phyloP scores from a whole-genome alignment of 345 rosid species.

The Citrus reticulata region DNA sequence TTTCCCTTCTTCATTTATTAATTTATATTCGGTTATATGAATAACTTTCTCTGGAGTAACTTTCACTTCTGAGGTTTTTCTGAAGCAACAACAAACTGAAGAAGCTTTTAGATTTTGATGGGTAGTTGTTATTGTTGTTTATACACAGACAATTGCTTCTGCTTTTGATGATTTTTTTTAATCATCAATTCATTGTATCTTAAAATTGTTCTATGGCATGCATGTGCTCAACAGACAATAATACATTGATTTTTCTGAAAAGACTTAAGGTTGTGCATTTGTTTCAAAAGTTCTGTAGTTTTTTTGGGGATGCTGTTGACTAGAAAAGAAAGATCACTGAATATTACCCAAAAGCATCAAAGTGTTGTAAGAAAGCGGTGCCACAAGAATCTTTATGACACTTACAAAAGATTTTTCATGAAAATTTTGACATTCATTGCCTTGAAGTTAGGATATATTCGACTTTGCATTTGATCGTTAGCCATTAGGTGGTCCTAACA shows the following conservation, averaged over 20 bases:
- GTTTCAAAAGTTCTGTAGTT: background rate
- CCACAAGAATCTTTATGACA: background rate
- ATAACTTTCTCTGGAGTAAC: no score
- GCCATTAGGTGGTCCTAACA: background rate
- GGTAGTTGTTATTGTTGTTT: no score
- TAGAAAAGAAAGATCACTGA: background rate
- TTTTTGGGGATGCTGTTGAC: background rate
- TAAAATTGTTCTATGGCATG: background rate
- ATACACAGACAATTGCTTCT: no score
- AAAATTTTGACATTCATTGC: constrained; percentile 7
- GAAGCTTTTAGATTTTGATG: no score
- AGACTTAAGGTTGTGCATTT: background rate
- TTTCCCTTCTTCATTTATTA: no score
- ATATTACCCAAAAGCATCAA: background rate
- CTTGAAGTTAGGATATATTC: constrained; percentile 7
- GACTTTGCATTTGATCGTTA: background rate
- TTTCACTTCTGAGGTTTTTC: no score
- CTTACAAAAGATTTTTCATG: background rate
- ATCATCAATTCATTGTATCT: background rate
- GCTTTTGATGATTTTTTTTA: no score
- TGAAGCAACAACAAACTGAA: no score
- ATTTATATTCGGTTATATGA: no score
- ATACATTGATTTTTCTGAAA: background rate
- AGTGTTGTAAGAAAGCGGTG: background rate
- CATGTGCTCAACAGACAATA: background rate